Conservation (phyloP, 2,329 filamentous ascomycete species). For the Blastomyces emzantsi region DNA sequence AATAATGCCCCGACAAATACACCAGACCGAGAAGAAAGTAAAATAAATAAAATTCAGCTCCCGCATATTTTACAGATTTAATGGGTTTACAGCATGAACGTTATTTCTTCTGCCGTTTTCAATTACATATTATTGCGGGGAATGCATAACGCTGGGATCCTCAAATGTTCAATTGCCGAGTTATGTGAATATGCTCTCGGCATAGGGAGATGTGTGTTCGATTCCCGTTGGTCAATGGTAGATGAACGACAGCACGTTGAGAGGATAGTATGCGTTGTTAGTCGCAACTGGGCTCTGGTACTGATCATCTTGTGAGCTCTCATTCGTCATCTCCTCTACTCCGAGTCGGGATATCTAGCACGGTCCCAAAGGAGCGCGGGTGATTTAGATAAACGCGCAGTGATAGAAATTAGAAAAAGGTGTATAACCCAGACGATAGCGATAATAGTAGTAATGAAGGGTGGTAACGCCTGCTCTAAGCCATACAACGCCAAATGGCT, state of each 20-base stretch:
- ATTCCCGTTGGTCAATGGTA: not conserved
- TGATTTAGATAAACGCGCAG: not conserved
- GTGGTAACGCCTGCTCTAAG: not conserved
- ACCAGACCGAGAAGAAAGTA: not conserved
- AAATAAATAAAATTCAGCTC: not conserved
- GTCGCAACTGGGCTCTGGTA: not conserved
- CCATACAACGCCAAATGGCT: slow-evolving; percentile 3
- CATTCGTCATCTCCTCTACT: not conserved
- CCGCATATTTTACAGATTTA: not conserved
- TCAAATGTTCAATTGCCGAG: not conserved
- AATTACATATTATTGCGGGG: not conserved
- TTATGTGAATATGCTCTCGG: not conserved
- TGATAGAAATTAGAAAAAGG: not conserved
- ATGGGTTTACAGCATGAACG: not conserved
- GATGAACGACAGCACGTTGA: not conserved
- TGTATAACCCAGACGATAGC: not conserved
- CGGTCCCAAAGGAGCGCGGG: not conserved
- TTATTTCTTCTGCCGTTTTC: not conserved
- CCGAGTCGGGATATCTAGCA: no score
- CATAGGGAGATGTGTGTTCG: not conserved
- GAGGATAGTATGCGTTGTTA: not conserved
- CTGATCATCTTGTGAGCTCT: not conserved
- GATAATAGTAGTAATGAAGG: not conserved
- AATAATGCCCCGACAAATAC: not conserved
- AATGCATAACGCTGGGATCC: not conserved